A percentile compares a stretch with the other conserved stretches of the same genome.
Conservation (phyloP, 192 early-diverging fungal genomes). For the Cetraspora pellucida region DNA sequence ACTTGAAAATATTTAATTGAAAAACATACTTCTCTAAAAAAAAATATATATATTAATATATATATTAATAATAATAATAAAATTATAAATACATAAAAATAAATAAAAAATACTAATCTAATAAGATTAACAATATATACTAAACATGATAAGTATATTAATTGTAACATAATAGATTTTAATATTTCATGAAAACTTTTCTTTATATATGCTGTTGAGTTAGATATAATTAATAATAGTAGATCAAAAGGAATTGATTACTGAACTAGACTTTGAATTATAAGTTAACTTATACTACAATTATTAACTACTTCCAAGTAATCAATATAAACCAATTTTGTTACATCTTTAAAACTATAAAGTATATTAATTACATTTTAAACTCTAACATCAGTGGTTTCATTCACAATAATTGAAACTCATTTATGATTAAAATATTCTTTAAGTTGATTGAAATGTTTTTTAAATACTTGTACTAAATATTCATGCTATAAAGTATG, state of each 20-base stretch:
- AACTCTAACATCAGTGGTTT: neutral
- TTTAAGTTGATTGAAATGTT: neutral
- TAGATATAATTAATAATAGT: neutral
- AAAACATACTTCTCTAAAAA: no score
- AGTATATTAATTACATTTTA: slow-evolving; percentile 8
- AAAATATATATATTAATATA: no score
- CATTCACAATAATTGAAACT: slow-evolving; percentile 3
- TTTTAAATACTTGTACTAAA: neutral
- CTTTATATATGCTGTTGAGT: neutral
- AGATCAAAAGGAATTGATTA: slow-evolving; percentile 5
- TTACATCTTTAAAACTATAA: neutral
- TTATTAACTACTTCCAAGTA: neutral
- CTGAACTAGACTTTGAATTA: slow-evolving; percentile 9
- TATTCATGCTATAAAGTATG: no score
- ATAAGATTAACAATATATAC: slow-evolving; percentile 1
- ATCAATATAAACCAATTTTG: neutral
- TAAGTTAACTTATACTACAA: slow-evolving; percentile 1
- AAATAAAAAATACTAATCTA: neutral
- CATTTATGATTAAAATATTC: neutral
- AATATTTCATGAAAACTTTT: neutral
- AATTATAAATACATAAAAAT: neutral
- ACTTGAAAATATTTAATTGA: no score
- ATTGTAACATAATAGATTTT: neutral
- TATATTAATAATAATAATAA: neutral
- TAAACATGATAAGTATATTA: neutral